phyloP scores from a whole-genome alignment of 805 yeast species.

The Starmerella roubikii region DNA sequence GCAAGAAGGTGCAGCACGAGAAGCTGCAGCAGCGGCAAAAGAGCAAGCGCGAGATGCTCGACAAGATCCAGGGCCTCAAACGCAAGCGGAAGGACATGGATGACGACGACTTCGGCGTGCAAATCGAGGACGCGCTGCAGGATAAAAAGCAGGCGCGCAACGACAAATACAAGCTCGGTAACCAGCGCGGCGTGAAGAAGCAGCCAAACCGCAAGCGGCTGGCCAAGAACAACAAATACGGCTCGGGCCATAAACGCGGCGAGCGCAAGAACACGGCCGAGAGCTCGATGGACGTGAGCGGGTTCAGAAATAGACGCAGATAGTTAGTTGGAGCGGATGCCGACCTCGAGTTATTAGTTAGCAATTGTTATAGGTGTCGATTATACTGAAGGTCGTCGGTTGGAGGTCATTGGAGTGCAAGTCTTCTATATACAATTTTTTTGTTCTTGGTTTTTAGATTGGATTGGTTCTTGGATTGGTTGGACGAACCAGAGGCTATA shows the following conservation, averaged over 20 bases:
- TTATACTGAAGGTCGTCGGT: too few species aligned
- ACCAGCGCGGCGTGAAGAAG: slow-evolving; percentile 28
- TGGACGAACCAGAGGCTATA: too few species aligned
- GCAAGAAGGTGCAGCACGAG: slow-evolving; percentile 91
- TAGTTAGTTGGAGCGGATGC: neutral
- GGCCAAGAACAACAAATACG: slow-evolving; percentile 63
- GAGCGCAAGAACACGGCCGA: slow-evolving; percentile 59
- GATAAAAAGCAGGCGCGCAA: slow-evolving; percentile 34
- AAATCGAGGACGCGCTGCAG: slow-evolving; percentile 80
- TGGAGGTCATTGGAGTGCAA: too few species aligned
- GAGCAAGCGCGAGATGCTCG: slow-evolving; percentile 81
- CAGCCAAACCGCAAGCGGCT: slow-evolving; percentile 52
- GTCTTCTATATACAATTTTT: too few species aligned
- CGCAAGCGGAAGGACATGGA: slow-evolving; percentile 67
- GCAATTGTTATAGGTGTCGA: too few species aligned
- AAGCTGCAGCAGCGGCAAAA: slow-evolving; percentile 86
- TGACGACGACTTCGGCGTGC: slow-evolving; percentile 72
- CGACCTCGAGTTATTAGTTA: too few species aligned
- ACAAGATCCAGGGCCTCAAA: slow-evolving; percentile 79
- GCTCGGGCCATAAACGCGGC: slow-evolving; percentile 62
- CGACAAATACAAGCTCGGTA: slow-evolving; percentile 28
- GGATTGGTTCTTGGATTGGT: too few species aligned
- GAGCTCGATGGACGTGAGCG: slow-evolving; percentile 54
- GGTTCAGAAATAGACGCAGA: slow-evolving; percentile 35
- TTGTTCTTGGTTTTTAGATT: too few species aligned